Evolutionary conservation across 768 basidiomycete genomes (phyloP), one percentile per base, ranked within the genome.

Genomic region (Xerocomellus intermedius): DNA sequence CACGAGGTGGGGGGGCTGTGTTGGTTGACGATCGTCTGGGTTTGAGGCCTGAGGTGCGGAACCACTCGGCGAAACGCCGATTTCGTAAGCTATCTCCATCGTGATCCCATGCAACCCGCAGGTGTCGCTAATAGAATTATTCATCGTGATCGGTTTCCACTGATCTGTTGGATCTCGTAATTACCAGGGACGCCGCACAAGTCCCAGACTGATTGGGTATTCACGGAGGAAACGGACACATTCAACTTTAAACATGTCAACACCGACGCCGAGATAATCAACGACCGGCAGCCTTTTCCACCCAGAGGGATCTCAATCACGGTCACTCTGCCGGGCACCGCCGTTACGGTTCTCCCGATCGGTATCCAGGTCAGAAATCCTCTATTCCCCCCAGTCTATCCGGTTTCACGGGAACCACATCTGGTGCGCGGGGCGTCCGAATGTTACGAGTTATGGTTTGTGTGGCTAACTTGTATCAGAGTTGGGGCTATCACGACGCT

Each of bases 221-320:
- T 48, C 50, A 52, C 57, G 64, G 69, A 63, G 57, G 55, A 62
- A 58, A 61, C 61, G 63, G 60, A 60, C 38, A 44, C 52, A 56
- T 62, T 52, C 54, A 56, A 63, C 50, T 53, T 62, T 67, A 63
- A 58, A 61, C 54, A 55, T 62, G 70, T 61, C 56, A 59, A 51
- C 67, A 62, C 42, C 53, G 58, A 54, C 58, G 36, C 58, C 53
- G 54, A 56, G 60, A 54, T 62, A 66, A 58, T 64, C 48, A 41
- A 56, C 52, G 46, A 51, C 48, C 58, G 60, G 66, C 50, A 49
- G 38, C 48, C 50, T 38, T 50, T 43, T 30, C 46, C 38, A 55
- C 46, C 39, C 55, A 44, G 52, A 55, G 47, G 26, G 30, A 55
- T 45, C 49, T 56, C 38, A 65, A 56, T 60, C 54, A 62, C 55